Base-by-base conservation (phyloP, 1,139 yeast genomes). In the Kurtzmaniella quercitrusa region DNA sequence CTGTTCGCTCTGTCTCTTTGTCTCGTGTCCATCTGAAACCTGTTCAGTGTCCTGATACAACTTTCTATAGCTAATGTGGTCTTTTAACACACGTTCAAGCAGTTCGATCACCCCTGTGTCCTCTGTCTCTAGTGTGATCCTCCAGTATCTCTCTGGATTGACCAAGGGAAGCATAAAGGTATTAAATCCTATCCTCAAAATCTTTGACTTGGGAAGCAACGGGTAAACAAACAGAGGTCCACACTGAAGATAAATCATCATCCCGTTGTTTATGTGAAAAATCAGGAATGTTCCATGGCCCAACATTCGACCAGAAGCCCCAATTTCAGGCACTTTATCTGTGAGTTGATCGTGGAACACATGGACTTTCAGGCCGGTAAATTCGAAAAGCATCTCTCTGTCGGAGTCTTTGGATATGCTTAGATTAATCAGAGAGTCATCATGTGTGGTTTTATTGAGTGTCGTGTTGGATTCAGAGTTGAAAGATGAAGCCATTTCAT, bases 71-170 rank as follows among this genome's bases (percentile, higher is more conserved):
- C 64, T 68, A 19, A 82, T 79, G 9, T 72, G 62, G 3, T 56
- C 54, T 27, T 62, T 63, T 39, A 81, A 63, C 1, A 70, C 62
- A 1, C 40, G 43, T 49, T 73, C 81, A 46, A 79, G 59, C 7
- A 53, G 51, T 12, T 55, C 54, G 11, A 79, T 55, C 1, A 62
- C 62, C 5, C 54, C 47, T 0, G 50, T 48, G 43, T 73, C 73
- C 2, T 59, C 65, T 0, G 77, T 58, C 41, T 68, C 68, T 4
- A 84, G 57, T 29, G 70, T 70, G 2, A 85, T 73, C 46, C 80
- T 74, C 91, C 91, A 85, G 59, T 81, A 85, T 51, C 90, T 65
- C 46, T 82, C 84, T 0, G 91, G 91, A 50, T 82, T 82, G 9
- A 79, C 79, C 50, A 85, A 68, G 1, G 90, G 87, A 27, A 85